Evolutionary conservation across 2,329 filamentous ascomycete genomes (phyloP).

Genomic region (Apiospora hydei): DNA sequence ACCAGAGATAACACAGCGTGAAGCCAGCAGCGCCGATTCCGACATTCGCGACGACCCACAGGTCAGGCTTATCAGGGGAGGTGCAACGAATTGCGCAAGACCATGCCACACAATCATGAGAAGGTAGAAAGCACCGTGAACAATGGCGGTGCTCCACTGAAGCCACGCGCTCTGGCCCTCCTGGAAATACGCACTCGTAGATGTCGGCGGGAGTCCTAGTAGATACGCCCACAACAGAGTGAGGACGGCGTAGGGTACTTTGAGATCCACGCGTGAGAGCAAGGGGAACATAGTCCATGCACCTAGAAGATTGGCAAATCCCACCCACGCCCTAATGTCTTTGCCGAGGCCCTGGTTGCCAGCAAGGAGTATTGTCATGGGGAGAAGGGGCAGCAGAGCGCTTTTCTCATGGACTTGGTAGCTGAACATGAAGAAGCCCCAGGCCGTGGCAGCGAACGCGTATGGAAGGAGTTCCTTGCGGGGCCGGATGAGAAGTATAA

Average conservation of each 20-base stretch:
- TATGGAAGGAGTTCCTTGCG: slow-evolving; percentile 79
- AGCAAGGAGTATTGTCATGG: slow-evolving; percentile 88
- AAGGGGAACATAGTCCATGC: slow-evolving; percentile 95
- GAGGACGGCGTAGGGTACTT: slow-evolving; percentile 84
- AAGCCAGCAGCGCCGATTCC: slow-evolving; percentile 87
- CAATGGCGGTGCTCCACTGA: slow-evolving; percentile 66
- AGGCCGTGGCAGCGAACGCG: slow-evolving; percentile 83
- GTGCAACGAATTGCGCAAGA: slow-evolving; percentile 69
- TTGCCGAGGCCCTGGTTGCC: slow-evolving; percentile 79
- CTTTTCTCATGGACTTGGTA: slow-evolving; percentile 99
- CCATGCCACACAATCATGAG: slow-evolving; percentile 85
- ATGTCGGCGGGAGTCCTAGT: slow-evolving; percentile 83
- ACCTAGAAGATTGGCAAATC: slow-evolving; percentile 91
- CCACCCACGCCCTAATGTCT: slow-evolving; percentile 85
- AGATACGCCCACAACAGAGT: slow-evolving; percentile 91
- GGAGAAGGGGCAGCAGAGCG: slow-evolving; percentile 87
- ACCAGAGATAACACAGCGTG: slow-evolving; percentile 89
- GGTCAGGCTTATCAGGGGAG: slow-evolving; percentile 84
- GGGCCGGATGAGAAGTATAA: slow-evolving; percentile 81
- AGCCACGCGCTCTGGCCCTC: slow-evolving; percentile 53
- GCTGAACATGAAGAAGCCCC: slow-evolving; percentile 97
- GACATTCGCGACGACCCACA: slow-evolving; percentile 94
- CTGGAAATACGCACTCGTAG: slow-evolving; percentile 71
- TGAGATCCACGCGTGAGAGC: slow-evolving; percentile 82
- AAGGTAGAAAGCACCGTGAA: slow-evolving; percentile 80